These are phyloP conservation scores for Agroathelia rolfsii DNA, from an alignment of 1,284 basidiomycete genomes.

Conservation along the genomic window DNA sequence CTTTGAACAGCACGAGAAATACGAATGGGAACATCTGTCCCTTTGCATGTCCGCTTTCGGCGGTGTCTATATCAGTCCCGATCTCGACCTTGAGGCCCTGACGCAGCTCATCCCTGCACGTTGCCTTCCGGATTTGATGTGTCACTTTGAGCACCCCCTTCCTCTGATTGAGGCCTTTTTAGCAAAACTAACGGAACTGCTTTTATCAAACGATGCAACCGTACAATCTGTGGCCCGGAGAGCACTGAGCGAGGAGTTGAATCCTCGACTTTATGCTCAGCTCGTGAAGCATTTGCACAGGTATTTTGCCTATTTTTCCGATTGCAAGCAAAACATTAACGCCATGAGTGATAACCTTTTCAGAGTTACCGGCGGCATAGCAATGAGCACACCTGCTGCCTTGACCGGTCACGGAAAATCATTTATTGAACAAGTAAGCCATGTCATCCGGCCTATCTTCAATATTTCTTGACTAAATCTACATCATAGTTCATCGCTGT, in stretches of 20 bases:
- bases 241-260: constrained; percentile 72
- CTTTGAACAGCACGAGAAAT: constrained; percentile 46
- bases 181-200: constrained; percentile 57
- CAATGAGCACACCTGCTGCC: constrained; percentile 33
- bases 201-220: constrained; percentile 52
- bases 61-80: constrained; percentile 52
- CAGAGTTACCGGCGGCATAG: constrained; percentile 39
- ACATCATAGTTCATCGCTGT: constrained; percentile 54
- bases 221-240: constrained; percentile 72
- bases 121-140: constrained; percentile 62
- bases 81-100: constrained; percentile 37
- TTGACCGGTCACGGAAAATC: constrained; percentile 39
- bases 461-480: constrained; percentile 5
- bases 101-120: constrained; percentile 47
- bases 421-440: constrained; percentile 69
- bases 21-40: constrained; percentile 85
- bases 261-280: constrained; percentile 54
- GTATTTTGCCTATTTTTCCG: constrained; percentile 32
- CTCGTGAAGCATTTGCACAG: constrained; percentile 66
- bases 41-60: constrained; percentile 73
- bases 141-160: constrained; percentile 47
- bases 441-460: constrained; percentile 5
- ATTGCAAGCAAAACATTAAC: too few relatives aligned
- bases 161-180: constrained; percentile 58
- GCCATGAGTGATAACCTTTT: constrained; percentile 1